These are phyloP conservation scores for Heteromeles arbutifolia DNA, from an alignment of 306 rosid genomes.

Conservation along the genomic window DNA sequence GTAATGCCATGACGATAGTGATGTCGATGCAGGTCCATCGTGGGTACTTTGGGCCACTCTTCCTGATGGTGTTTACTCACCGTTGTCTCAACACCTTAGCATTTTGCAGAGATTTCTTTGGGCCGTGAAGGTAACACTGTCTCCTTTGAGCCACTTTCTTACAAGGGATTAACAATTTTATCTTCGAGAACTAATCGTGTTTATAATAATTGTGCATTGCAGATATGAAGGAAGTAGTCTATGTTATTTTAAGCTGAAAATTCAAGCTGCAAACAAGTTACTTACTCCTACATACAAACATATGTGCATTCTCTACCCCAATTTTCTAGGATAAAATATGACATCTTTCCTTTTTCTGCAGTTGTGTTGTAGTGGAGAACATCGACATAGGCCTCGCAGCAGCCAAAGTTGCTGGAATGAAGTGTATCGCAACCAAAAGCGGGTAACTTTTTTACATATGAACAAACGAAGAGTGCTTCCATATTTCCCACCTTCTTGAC, in stretches of 20 bases:
- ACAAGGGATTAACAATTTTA: too few species aligned
- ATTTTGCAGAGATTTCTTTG: background rate
- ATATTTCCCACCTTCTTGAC: background rate
- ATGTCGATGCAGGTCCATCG: background rate
- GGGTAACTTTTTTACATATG: conserved; percentile 39
- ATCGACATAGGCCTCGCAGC: conserved; percentile 96
- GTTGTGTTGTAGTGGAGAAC: conserved; percentile 93
- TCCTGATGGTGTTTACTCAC: background rate
- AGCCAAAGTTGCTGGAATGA: conserved; percentile 86
- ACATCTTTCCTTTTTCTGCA: conserved; percentile 16
- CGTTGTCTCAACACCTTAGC: background rate
- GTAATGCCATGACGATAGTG: background rate
- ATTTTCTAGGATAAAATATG: background rate
- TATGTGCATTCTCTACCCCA: too few species aligned
- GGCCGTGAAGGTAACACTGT: background rate
- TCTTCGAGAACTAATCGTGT: background rate
- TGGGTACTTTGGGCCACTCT: too few species aligned
- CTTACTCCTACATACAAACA: too few species aligned
- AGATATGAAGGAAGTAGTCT: background rate
- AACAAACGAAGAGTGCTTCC: background rate
- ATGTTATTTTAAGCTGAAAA: background rate
- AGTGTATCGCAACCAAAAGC: conserved; percentile 79
- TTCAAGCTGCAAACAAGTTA: background rate
- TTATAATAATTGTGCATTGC: background rate
- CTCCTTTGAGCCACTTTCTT: background rate